Evolutionary conservation across 352 stramenopile genomes (phyloP), one percentile per base, ranked within the genome.

Genomic region (Phytophthora boehmeriae): DNA sequence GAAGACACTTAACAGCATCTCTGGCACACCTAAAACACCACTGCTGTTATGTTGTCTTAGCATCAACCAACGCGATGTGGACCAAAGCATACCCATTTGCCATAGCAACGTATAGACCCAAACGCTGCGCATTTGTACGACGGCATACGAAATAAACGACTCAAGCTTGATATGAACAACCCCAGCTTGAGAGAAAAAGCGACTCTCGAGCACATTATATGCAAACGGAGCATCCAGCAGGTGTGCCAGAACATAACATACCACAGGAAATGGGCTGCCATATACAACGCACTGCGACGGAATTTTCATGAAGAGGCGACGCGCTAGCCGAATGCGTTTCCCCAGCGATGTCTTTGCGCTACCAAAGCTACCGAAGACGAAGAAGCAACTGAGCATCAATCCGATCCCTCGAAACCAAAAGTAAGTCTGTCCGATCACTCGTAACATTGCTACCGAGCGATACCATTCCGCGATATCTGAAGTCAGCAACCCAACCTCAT

Each of bases 241-340:
- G 36, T 85, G 72, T 0, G 75, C 72, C 0, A 73, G 11, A 2
- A 63, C 38, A 60, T 81, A 85, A 58, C 58, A 71, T 4, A 63
- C 10, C 8, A 80, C 68, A 0, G 75, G 75, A 30, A 81, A 64
- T 0, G 46, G 47, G 25, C 67, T 73, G 22, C 72, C 72, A 41
- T 72, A 80, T 16, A 80, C 50, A 16, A 84, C 52, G 22, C 68
- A 74, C 48, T 84, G 71, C 32, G 53, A 71, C 1, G 75, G 71
- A 9, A 75, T 35, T 28, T 30, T 68, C 3, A 71, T 39, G 17
- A 84, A 71, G 5, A 76, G 19, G 10, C 30, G 16, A 32, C 58
- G 10, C 43, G 66, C 22, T 35, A 30, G 28, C 45, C 45, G n/a
- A 10, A 57, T 1, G 16, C 9, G 17, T 22, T 41, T 14, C 10